Conservation (phyloP, 139 green algal species). For the Astrephomene gubernaculifera region DNA sequence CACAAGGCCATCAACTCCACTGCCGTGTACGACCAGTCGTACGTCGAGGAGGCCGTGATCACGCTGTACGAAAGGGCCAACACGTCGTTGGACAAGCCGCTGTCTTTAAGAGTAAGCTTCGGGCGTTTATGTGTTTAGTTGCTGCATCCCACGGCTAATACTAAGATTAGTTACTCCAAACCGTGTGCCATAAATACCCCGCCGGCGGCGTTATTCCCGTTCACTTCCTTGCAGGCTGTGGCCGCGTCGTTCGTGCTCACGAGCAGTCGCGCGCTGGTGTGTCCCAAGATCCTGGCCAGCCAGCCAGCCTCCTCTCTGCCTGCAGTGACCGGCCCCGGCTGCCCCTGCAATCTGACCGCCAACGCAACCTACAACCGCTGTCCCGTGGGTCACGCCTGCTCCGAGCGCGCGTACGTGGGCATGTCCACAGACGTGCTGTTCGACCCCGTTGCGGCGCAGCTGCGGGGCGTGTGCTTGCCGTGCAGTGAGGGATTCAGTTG, state of each 20-base stretch:
- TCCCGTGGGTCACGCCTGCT: conserved; percentile 32
- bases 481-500: conserved; percentile 50
- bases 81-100: no score
- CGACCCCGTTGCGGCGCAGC: neutral
- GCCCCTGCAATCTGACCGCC: conserved; percentile 43
- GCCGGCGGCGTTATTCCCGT: no score
- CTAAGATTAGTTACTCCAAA: no score
- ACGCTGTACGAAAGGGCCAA: neutral
- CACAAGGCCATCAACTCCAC: neutral
- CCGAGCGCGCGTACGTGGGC: neutral
- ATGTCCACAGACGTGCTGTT: conserved; percentile 15
- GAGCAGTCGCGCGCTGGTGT: neutral
- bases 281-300: neutral
- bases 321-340: conserved; percentile 8
- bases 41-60: neutral
- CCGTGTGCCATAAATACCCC: no score
- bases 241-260: neutral
- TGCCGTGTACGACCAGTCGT: neutral
- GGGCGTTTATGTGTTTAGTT: no score
- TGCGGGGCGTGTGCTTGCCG: conserved; percentile 44
- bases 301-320: neutral
- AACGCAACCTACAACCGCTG: conserved; percentile 32
- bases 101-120: no score
- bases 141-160: no score
- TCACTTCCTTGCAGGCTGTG: neutral